Conservation (phyloP, 2,329 filamentous ascomycete species). For the Xylaria sp. region DNA sequence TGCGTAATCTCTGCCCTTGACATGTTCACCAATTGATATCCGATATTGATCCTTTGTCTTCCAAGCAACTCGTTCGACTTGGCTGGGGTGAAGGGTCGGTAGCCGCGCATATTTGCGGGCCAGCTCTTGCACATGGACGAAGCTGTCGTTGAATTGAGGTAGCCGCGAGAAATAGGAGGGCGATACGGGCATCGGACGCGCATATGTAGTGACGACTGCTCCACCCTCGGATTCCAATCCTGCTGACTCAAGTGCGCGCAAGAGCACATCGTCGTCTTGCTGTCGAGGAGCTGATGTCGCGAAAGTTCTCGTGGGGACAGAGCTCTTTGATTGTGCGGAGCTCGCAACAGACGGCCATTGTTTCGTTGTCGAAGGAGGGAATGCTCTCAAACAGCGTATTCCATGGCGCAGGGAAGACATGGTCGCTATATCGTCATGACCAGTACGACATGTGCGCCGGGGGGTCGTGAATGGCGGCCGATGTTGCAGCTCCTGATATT, state of each 20-base stretch:
- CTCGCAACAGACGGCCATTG: slow-evolving; percentile 40
- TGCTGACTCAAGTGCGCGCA: slow-evolving; percentile 38
- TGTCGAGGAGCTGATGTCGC: slow-evolving; percentile 37
- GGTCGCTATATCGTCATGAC: slow-evolving; percentile 46
- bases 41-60: slow-evolving; percentile 82
- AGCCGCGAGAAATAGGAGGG: slow-evolving; percentile 95
- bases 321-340: slow-evolving; percentile 38
- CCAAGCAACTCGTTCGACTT: slow-evolving; percentile 83
- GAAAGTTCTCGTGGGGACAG: slow-evolving; percentile 39
- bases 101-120: slow-evolving; percentile 77
- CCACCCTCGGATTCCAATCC: slow-evolving; percentile 43
- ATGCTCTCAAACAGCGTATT: slow-evolving; percentile 48
- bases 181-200: slow-evolving; percentile 83
- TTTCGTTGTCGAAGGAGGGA: slow-evolving; percentile 41
- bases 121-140: slow-evolving; percentile 78
- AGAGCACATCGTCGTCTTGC: slow-evolving; percentile 23
- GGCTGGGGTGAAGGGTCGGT: slow-evolving; percentile 72
- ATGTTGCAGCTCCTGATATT: slow-evolving; percentile 22
- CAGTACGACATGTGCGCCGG: slow-evolving; percentile 21
- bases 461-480: slow-evolving; percentile 14
- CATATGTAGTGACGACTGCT: slow-evolving; percentile 53
- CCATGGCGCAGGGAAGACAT: slow-evolving; percentile 50
- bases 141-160: slow-evolving; percentile 86
- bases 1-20: slow-evolving; percentile 82
- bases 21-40: slow-evolving; percentile 73